phyloP scores from a whole-genome alignment of 1,284 basidiomycete species.

The Cutaneotrichosporon dermatis region DNA sequence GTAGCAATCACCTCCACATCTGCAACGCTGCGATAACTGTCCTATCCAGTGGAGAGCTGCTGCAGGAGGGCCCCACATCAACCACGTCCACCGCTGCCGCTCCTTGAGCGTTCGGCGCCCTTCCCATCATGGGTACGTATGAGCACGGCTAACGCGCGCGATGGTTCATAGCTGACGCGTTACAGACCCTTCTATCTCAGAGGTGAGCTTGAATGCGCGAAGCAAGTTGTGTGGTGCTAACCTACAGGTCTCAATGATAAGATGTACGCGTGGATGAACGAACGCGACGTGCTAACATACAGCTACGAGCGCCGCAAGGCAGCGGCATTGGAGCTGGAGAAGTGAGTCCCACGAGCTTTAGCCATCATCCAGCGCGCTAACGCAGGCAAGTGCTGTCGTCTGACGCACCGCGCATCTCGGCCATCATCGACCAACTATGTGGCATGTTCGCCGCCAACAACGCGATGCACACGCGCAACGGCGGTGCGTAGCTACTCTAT shows the following conservation, averaged over 20 bases:
- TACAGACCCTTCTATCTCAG: conserved; percentile 39
- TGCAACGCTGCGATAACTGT: no score
- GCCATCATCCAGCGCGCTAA: no score
- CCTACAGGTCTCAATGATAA: conserved; percentile 48
- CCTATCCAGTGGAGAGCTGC: no score
- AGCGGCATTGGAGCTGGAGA: conserved; percentile 91
- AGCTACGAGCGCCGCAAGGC: conserved; percentile 87
- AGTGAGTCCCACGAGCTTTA: conserved; percentile 56
- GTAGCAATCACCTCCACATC: no score
- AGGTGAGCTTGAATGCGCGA: conserved; percentile 36
- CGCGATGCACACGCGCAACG: conserved; percentile 83
- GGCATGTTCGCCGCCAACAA: conserved; percentile 84
- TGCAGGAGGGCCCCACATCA: no score
- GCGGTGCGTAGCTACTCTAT: conserved; percentile 54
- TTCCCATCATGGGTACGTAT: conserved; percentile 13
- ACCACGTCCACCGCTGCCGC: neutral
- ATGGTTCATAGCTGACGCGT: neutral
- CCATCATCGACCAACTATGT: conserved; percentile 91
- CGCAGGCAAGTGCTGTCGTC: conserved; percentile 73
- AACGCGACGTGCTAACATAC: conserved; percentile 38
- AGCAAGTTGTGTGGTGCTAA: no score
- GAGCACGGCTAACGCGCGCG: neutral
- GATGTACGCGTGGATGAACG: conserved; percentile 28
- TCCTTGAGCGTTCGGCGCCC: neutral
- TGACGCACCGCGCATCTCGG: conserved; percentile 73